These are phyloP conservation scores for Fraxinus anomala DNA, from an alignment of 257 asterid genomes.

Conservation along the genomic window DNA sequence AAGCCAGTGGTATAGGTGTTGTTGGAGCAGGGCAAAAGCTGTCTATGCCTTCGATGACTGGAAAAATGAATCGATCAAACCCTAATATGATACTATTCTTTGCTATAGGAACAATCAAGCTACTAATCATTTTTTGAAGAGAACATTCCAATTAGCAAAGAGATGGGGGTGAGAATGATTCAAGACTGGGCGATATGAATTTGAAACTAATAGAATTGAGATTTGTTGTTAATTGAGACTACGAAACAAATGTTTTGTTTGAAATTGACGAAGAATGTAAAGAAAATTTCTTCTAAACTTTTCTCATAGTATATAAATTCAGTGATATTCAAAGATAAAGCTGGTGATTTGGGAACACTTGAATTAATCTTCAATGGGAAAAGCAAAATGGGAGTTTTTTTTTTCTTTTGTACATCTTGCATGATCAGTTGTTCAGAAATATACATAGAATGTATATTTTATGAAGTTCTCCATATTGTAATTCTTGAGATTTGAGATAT, in stretches of 20 bases:
- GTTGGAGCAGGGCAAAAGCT: conserved; percentile 66
- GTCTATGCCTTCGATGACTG: conserved; percentile 91
- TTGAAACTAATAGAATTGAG: conserved; percentile 1
- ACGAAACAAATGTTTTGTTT: neutral
- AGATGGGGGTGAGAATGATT: conserved; percentile 50
- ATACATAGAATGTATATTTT: too few species aligned
- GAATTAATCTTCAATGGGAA: neutral
- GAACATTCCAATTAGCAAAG: conserved; percentile 77
- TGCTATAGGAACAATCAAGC: conserved; percentile 75
- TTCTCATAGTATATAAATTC: neutral
- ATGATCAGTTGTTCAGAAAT: too few species aligned
- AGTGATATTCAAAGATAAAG: conserved; percentile 3
- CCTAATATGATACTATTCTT: conserved; percentile 76
- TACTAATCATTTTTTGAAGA: conserved; percentile 70
- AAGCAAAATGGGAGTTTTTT: neutral
- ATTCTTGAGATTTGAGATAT: too few species aligned
- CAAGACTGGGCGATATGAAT: neutral
- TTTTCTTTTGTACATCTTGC: neutral
- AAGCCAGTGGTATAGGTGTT: conserved; percentile 34
- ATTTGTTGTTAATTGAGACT: neutral
- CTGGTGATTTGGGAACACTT: neutral
- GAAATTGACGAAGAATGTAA: neutral
- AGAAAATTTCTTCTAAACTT: neutral
- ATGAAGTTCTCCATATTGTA: too few species aligned
- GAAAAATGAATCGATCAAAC: conserved; percentile 82